phyloP scores from a whole-genome alignment of 2,329 filamentous ascomycete genomes.

The Aspergillus ustus region DNA sequence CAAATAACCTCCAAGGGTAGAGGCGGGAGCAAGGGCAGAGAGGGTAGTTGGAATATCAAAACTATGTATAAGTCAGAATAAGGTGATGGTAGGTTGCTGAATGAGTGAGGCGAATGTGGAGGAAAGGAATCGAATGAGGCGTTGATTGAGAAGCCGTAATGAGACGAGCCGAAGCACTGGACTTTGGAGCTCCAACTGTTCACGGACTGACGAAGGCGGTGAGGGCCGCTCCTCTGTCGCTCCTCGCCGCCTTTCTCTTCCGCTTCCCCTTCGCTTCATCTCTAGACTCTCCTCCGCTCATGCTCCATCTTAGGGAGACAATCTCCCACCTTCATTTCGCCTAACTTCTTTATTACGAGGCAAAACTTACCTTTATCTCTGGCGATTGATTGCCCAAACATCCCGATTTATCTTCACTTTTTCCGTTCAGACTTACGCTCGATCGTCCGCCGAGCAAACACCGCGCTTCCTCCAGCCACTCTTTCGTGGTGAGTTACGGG shows the following conservation, averaged over 20 bases:
- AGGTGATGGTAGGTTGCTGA: slow-evolving; percentile 7
- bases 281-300: slow-evolving; percentile 22
- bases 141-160: slow-evolving; percentile 13
- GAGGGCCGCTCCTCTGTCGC: slow-evolving; percentile 22
- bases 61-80: not conserved
- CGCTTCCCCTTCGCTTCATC: slow-evolving; percentile 29
- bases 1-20: slow-evolving; percentile 17
- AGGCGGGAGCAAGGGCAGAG: not conserved
- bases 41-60: not conserved
- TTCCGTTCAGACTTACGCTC: slow-evolving; percentile 2
- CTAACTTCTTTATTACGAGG: slow-evolving; percentile 1
- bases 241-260: slow-evolving; percentile 29
- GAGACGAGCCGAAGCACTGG: slow-evolving; percentile 13
- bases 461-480: slow-evolving; percentile 14
- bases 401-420: not conserved
- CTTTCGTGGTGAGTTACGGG: slow-evolving; percentile 14
- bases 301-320: slow-evolving; percentile 14
- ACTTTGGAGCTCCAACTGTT: slow-evolving; percentile 12
- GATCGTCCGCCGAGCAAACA: slow-evolving; percentile 21
- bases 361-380: not conserved
- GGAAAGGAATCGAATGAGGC: slow-evolving; percentile 17
- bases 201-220: slow-evolving; percentile 40
- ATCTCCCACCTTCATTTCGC: slow-evolving; percentile 12
- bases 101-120: slow-evolving; percentile 11
- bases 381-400: not conserved